Percentiles rank a stretch among this genome's conserved stretches.
phyloP scores from a whole-genome alignment of 768 basidiomycete genomes.

The Pholiota conissans region DNA sequence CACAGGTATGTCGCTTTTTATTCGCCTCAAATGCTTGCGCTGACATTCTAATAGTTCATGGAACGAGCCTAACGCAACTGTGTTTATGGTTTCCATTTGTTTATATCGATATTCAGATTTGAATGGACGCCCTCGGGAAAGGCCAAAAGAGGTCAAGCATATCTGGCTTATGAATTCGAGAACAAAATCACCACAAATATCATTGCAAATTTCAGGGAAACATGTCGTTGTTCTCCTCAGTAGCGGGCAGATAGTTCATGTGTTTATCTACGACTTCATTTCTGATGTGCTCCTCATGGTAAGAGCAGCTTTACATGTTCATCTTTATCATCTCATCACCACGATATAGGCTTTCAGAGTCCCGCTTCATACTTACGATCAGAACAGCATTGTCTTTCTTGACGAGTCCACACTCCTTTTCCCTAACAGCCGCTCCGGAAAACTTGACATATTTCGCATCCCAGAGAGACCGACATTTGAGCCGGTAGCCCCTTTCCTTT shows the following conservation, averaged over 20 bases:
- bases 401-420: too few relatives aligned
- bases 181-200: not conserved
- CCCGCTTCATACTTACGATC: too few relatives aligned
- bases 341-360: too few relatives aligned
- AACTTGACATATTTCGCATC: too few relatives aligned
- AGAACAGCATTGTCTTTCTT: too few relatives aligned
- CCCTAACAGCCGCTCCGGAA: too few relatives aligned
- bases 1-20: not conserved
- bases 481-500: too few relatives aligned
- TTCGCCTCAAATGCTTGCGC: too few relatives aligned
- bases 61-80: not conserved
- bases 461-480: too few relatives aligned
- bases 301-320: too few relatives aligned
- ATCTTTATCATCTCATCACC: too few relatives aligned
- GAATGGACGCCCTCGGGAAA: too few relatives aligned
- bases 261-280: not conserved
- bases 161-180: not conserved
- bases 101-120: not conserved
- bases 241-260: not conserved
- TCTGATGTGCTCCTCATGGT: not conserved
- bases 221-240: not conserved
- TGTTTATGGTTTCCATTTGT: not conserved
- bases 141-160: not conserved
- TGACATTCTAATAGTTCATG: not conserved
- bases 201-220: not conserved